Conservation (phyloP, 331 rosid species). For the Prunus yedoensis region DNA sequence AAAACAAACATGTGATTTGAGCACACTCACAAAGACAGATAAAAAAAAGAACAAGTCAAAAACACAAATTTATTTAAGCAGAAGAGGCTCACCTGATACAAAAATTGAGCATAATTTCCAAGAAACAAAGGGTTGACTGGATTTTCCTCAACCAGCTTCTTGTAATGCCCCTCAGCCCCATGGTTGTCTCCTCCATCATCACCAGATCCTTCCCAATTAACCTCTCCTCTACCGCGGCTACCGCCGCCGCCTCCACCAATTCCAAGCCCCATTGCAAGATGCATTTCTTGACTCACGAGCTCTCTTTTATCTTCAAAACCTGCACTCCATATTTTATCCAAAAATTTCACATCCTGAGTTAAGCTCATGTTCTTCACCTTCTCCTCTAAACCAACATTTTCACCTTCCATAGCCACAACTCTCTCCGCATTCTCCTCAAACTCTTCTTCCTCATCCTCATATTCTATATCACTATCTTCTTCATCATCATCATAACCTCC, state of each 20-base stretch:
- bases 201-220: conserved; percentile 28
- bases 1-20: background rate
- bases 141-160: conserved; percentile 69
- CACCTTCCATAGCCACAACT: conserved; percentile 14
- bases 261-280: conserved; percentile 60
- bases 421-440: conserved; percentile 30
- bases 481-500: conserved; percentile 38
- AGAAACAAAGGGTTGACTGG: conserved; percentile 78
- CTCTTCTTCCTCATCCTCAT: conserved; percentile 45
- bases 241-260: conserved; percentile 42
- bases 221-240: conserved; percentile 36
- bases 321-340: conserved; percentile 38
- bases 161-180: conserved; percentile 60
- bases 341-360: conserved; percentile 32
- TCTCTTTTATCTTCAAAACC: conserved; percentile 34
- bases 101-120: conserved; percentile 73
- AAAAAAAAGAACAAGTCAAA: background rate
- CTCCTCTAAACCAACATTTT: conserved; percentile 11
- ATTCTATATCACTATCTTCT: conserved; percentile 13
- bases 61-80: background rate
- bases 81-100: conserved; percentile 54
- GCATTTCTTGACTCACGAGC: conserved; percentile 34
- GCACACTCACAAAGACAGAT: background rate
- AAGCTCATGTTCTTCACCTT: conserved; percentile 22
- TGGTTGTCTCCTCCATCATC: conserved; percentile 53